These are phyloP conservation scores for Ziziphus jujuba DNA, from an alignment of 306 rosid species.

Conservation along the genomic window DNA sequence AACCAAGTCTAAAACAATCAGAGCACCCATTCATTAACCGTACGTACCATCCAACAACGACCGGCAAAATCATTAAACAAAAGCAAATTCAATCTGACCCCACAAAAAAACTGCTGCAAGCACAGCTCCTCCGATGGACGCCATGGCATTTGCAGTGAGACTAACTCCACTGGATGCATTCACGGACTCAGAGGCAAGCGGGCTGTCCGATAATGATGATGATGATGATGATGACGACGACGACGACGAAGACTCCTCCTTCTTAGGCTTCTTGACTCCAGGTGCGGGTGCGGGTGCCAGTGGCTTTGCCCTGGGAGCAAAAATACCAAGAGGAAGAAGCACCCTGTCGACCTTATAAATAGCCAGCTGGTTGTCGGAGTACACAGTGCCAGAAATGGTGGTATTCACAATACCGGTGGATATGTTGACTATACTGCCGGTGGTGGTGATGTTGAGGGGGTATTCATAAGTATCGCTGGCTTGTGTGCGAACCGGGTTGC, in stretches of 20 bases:
- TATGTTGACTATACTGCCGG: conserved; percentile 53
- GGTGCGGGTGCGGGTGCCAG: conserved; percentile 44
- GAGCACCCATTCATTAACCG: background rate
- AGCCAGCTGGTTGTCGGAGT: conserved; percentile 46
- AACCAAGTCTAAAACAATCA: background rate
- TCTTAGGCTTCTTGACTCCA: conserved; percentile 31
- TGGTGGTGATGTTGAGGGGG: conserved; percentile 46
- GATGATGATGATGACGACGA: no score
- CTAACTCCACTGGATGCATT: conserved; percentile 30
- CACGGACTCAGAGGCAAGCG: conserved; percentile 18
- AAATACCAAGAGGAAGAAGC: conserved; percentile 60
- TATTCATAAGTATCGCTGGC: conserved; percentile 54
- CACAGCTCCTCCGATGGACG: conserved; percentile 26
- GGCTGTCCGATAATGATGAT: conserved; percentile 13
- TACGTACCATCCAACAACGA: no score
- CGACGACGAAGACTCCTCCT: conserved; percentile 26
- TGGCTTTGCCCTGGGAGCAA: conserved; percentile 40
- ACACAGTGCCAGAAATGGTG: conserved; percentile 54
- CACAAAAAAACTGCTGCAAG: conserved; percentile 20
- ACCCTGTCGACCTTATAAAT: conserved; percentile 56
- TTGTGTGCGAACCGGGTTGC: conserved; percentile 64
- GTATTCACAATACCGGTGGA: conserved; percentile 72
- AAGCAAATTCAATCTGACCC: conserved; percentile 4
- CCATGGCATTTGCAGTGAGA: conserved; percentile 16
- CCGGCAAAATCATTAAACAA: background rate